These are phyloP conservation scores for Reutealis trisperma DNA, from an alignment of 345 rosid species.

Conservation along the genomic window DNA sequence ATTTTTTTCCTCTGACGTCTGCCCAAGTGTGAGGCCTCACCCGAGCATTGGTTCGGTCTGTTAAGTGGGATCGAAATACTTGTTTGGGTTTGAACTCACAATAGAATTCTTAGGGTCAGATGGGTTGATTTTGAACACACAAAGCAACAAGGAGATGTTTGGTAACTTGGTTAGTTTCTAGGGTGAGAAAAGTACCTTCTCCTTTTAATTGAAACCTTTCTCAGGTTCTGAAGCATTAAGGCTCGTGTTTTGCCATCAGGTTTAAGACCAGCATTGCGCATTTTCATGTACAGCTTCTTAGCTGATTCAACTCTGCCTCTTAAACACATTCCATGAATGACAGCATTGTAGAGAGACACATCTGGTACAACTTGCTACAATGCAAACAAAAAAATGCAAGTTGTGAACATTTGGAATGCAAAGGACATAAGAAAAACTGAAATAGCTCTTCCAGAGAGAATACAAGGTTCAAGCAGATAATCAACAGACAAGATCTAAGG, in stretches of 20 bases:
- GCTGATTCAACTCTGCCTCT: slow-evolving; percentile 60
- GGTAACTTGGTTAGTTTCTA: not conserved
- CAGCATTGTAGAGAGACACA: slow-evolving; percentile 64
- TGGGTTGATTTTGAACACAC: no score
- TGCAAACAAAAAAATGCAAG: not conserved
- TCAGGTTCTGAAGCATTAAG: slow-evolving; percentile 68
- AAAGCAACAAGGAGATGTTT: not conserved
- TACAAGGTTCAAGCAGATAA: not conserved
- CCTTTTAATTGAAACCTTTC: slow-evolving; percentile 14
- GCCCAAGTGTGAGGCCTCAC: no score
- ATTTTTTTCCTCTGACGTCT: not conserved
- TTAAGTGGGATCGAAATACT: no score
- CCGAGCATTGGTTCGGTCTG: no score
- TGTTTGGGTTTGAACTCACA: no score
- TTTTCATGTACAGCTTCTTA: slow-evolving; percentile 55
- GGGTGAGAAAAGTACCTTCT: not conserved
- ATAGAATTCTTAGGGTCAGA: no score
- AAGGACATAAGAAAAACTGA: not conserved
- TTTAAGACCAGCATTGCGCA: slow-evolving; percentile 55
- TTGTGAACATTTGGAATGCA: not conserved
- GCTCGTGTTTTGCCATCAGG: slow-evolving; percentile 77
- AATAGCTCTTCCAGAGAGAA: not conserved
- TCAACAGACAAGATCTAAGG: not conserved
- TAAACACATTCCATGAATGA: slow-evolving; percentile 73
- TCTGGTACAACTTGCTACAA: slow-evolving; percentile 53